These are phyloP conservation scores for Paraphaeosphaeria minitans DNA, from an alignment of 2,329 filamentous ascomycete species.

Conservation along the genomic window DNA sequence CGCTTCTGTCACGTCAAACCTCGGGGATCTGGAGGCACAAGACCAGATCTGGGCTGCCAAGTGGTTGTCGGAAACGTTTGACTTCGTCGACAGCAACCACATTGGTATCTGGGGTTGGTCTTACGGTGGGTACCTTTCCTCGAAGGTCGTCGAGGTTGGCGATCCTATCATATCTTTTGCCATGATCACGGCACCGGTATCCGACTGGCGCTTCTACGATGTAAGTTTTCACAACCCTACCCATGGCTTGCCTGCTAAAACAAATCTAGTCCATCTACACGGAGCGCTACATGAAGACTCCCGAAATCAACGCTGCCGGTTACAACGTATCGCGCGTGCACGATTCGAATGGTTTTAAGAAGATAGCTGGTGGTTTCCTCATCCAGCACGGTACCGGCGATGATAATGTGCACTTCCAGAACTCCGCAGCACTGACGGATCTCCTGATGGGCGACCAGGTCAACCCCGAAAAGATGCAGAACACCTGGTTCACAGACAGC, in stretches of 20 bases:
- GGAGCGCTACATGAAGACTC: conserved; percentile 73
- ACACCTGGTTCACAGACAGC: conserved; percentile 68
- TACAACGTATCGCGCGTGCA: conserved; percentile 67
- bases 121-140: conserved; percentile 68
- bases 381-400: conserved; percentile 71
- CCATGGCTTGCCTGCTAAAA: not conserved
- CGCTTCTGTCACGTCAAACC: conserved; percentile 60
- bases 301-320: conserved; percentile 60
- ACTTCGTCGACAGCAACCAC: conserved; percentile 62
- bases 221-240: not conserved
- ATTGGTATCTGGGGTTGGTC: conserved; percentile 73
- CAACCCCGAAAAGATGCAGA: conserved; percentile 65
- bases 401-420: conserved; percentile 75
- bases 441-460: conserved; percentile 64
- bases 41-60: conserved; percentile 72
- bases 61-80: conserved; percentile 55
- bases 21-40: conserved; percentile 66
- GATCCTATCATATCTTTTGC: conserved; percentile 66
- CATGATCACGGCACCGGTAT: conserved; percentile 68
- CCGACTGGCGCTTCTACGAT: conserved; percentile 74
- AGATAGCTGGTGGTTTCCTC: conserved; percentile 63
- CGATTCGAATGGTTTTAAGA: conserved; percentile 65
- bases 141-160: conserved; percentile 69
- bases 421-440: conserved; percentile 66
- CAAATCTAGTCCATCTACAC: conserved; percentile 63